Percentiles rank a stretch among this genome's conserved stretches.
Evolutionary conservation across 1,139 yeast species (phyloP).

Genomic region (Scheffersomyces illinoinensis): DNA sequence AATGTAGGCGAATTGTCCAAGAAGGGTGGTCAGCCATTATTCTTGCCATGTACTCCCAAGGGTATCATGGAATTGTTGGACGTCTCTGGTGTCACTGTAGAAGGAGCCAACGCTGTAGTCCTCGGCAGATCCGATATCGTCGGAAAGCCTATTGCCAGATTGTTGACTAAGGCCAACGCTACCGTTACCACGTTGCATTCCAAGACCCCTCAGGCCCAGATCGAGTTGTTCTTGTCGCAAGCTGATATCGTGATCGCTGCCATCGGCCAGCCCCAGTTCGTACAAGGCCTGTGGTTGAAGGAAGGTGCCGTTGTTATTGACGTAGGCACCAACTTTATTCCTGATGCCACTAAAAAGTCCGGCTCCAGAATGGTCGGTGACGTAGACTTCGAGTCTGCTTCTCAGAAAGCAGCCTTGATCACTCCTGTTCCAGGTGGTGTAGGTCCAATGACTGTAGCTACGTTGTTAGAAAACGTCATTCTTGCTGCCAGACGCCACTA

Average conservation of each 20-base stretch:
- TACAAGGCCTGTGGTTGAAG: constrained; percentile 89
- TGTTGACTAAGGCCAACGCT: constrained; percentile 77
- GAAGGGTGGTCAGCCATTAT: constrained; percentile 81
- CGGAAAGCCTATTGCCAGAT: constrained; percentile 87
- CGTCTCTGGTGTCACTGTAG: constrained; percentile 58
- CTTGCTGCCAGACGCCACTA: constrained; percentile 70
- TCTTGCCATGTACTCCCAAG: constrained; percentile 95
- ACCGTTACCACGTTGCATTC: constrained; percentile 88
- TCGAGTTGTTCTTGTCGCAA: constrained; percentile 57
- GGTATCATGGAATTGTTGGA: constrained; percentile 83
- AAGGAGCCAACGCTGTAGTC: constrained; percentile 89
- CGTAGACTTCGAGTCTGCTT: constrained; percentile 75
- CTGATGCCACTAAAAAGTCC: constrained; percentile 72
- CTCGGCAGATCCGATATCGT: constrained; percentile 96
- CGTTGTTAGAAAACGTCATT: constrained; percentile 85
- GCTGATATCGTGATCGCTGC: constrained; percentile 96
- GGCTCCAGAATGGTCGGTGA: constrained; percentile 94
- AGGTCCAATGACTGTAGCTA: constrained; percentile 99
- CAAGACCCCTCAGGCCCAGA: constrained; percentile 56
- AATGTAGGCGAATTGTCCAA: constrained; percentile 93
- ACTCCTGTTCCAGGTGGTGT: constrained; percentile 99
- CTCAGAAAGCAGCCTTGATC: constrained; percentile 66
- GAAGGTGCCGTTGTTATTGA: constrained; percentile 86
- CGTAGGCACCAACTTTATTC: constrained; percentile 91
- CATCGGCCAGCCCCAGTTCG: constrained; percentile 79